Evolutionary conservation across 768 basidiomycete genomes (phyloP), one percentile per base, ranked within the genome.

Genomic region (Hypholoma fasciculare): DNA sequence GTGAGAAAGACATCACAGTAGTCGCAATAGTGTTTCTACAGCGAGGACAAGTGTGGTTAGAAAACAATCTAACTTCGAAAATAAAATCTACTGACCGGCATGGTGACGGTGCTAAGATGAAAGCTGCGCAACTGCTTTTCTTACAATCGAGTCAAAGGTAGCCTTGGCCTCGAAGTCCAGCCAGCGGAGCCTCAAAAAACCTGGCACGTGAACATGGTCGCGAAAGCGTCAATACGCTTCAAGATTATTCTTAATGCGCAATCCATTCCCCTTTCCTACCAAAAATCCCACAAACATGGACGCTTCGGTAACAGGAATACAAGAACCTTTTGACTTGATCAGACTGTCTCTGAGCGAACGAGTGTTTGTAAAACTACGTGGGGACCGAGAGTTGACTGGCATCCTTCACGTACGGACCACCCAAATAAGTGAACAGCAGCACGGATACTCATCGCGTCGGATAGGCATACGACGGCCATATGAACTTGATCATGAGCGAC

Each of bases 391-490:
- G 66, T 77, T 99, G 46, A 86, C 89, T 3, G 96, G 96, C 9
- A 86, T 96, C 63, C 78, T 99, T 47, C 96, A 99, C 76, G 97
- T 96, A 68, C 49, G 91, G 71, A 49, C 58, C 59, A 57, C 38
- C 46, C 55, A 58, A 50, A 54, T 37, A 42, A 46, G 42, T 39
- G 44, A 19, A 23, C 61, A 58, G 54, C 5, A n/a, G 46, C 43
- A 57, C 59, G 55, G 54, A 47, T 61, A 40, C 40, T 61, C 46
- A 62, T 59, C 27, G 19, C 48, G 51, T 52, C 51, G 60, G 64
- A 12, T 67, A 99, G 97, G 97, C 97, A 19, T 98, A 98, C 68
- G 97, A 99, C 76, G 97, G 96, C n/a, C 97, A 98, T 74, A 98
- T 98, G 97, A 98, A 99, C 73, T 81, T 99, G 66, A 97, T 99